A percentile compares a stretch with the other conserved stretches of the same genome.
Conservation (phyloP, 2,329 filamentous ascomycete genomes). For the Fusarium azukiicola region DNA sequence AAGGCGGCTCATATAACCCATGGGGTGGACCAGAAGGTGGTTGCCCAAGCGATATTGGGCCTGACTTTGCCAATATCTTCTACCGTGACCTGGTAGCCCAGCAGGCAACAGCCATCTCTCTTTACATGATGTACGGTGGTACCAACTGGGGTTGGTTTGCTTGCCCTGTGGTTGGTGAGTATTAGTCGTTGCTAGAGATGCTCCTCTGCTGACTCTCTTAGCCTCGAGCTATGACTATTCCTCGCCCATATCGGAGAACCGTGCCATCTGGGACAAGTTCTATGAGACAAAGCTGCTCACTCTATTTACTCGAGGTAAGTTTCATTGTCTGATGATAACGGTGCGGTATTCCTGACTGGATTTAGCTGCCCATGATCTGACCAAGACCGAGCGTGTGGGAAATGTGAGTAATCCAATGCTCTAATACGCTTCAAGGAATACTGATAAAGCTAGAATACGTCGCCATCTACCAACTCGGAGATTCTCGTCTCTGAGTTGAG, state of each 20-base stretch:
- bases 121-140: slow-evolving; percentile 84
- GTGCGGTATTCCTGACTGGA: background rate
- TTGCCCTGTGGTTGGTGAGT: slow-evolving; percentile 71
- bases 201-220: background rate
- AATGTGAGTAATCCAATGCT: slow-evolving; percentile 60
- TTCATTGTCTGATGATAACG: background rate
- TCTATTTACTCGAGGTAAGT: slow-evolving; percentile 72
- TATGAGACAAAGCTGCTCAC: slow-evolving; percentile 82
- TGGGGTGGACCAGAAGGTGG: slow-evolving; percentile 80
- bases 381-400: slow-evolving; percentile 72
- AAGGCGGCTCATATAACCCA: slow-evolving; percentile 72
- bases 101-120: slow-evolving; percentile 77
- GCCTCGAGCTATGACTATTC: slow-evolving; percentile 83
- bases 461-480: slow-evolving; percentile 67
- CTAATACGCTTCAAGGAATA: slow-evolving; percentile 66
- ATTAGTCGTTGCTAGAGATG: background rate
- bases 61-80: slow-evolving; percentile 82
- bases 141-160: slow-evolving; percentile 82
- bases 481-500: slow-evolving; percentile 77
- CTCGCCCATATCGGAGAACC: slow-evolving; percentile 79
- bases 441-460: slow-evolving; percentile 30
- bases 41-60: slow-evolving; percentile 74
- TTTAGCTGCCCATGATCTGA: slow-evolving; percentile 74
- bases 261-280: slow-evolving; percentile 78
- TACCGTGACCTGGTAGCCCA: slow-evolving; percentile 82